These are phyloP conservation scores for Protea cynaroides DNA, from an alignment of 164 flowering plant species.

Conservation along the genomic window DNA sequence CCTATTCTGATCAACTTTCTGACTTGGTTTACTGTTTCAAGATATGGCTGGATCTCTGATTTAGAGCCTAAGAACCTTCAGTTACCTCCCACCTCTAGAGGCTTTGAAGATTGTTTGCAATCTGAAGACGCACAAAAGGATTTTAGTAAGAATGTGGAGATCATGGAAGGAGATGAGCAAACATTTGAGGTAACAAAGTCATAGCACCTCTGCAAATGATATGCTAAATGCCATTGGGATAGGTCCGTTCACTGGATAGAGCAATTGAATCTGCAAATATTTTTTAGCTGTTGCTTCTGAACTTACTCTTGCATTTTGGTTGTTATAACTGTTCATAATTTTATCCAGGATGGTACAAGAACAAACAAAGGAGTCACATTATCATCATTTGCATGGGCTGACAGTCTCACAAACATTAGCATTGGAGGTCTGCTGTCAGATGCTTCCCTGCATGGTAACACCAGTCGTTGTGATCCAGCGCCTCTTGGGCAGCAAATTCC, in stretches of 20 bases:
- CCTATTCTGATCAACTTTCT: conserved; percentile 6
- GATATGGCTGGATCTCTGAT: conserved; percentile 69
- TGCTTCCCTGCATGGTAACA: conserved; percentile 51
- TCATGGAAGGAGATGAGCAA: conserved; percentile 8
- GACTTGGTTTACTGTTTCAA: conserved; percentile 20
- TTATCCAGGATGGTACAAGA: conserved; percentile 22
- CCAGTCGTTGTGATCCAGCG: conserved; percentile 13
- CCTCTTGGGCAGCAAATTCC: conserved; percentile 24
- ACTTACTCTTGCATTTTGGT: not conserved
- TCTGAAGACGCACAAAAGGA: conserved; percentile 17
- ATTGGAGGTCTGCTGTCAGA: conserved; percentile 73
- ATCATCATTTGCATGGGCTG: conserved; percentile 34
- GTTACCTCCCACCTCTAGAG: conserved; percentile 15
- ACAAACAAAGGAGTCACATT: conserved; percentile 11
- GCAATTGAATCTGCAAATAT: conserved; percentile 8
- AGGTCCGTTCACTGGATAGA: conserved; percentile 2
- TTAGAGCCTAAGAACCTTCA: conserved; percentile 12
- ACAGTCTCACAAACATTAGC: conserved; percentile 49
- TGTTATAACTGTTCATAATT: conserved; percentile 4
- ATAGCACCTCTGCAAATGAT: not conserved
- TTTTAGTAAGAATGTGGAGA: conserved; percentile 6
- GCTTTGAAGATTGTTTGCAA: conserved; percentile 7
- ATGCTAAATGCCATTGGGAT: conserved; percentile 1
- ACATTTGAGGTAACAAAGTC: conserved; percentile 9
- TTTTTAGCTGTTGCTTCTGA: not conserved